Evolutionary conservation across 768 basidiomycete species (phyloP), one percentile per base, ranked within the genome.

Genomic region (Leccinellum luteum): DNA sequence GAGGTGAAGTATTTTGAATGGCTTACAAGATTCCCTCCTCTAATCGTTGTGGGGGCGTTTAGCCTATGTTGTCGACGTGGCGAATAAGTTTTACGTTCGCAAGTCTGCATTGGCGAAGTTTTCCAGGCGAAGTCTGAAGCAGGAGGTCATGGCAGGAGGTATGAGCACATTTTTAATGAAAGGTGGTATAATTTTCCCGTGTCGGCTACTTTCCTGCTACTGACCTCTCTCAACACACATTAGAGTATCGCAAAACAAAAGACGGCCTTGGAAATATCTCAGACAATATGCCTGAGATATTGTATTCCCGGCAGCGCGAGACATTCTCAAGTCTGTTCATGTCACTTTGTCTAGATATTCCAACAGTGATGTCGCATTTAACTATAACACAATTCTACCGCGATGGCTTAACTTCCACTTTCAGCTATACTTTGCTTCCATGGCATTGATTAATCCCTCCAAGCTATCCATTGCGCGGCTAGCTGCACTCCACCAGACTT

Each of bases 381-480:
- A 27, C 13, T 25, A 25, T 4, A 25, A 5, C 54, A 14, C 1
- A 23, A 31, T 2, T 14, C n/a, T 41, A n/a, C 9, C 7, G 15
- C 9, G 12, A 21, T 34, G 9, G 3, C 19, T 31, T 44, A 1
- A 64, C 15, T 2, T 3, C 13, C 4, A 6, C 10, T 6, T 14
- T 10, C 2, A 41, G 69, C 52, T 73, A 13, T 74, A 69, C 53
- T 67, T 67, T 35, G 70, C 68, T n/a, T 54, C 64, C 25, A 48
- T 64, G 28, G 70, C 73, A 6, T 52, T 74, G 30, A 41, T 66
- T 10, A 31, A 21, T 23, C 73, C 72, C 5, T 61, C 64, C 7
- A 64, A 56, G 10, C 35, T 72, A 17, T 69, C 73, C 17, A 56
- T 74, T 38, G 54, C 66, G n/a, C 68, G 69, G 45, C 64, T 74